Percentiles rank a stretch among this genome's conserved stretches.
Evolutionary conservation across 1,284 basidiomycete species (phyloP).

Genomic region (Bjerkandera adusta): DNA sequence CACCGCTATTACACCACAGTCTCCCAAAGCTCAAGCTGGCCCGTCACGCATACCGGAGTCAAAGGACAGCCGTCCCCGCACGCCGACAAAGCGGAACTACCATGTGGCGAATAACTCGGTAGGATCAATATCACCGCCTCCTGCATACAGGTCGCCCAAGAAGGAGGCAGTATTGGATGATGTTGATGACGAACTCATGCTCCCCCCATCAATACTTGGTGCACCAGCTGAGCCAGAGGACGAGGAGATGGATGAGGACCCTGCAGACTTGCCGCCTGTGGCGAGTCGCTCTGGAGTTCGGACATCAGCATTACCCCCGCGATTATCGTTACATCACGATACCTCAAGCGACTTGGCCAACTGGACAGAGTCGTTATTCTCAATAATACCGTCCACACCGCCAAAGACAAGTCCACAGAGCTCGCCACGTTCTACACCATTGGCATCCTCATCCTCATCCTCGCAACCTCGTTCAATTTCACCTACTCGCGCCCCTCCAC

Average conservation of each 20-base stretch:
- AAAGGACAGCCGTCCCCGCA: conserved; percentile 26
- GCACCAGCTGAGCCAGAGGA: too few species aligned
- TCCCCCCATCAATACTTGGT: conserved; percentile 16
- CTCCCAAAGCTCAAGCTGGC: conserved; percentile 1
- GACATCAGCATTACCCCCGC: conserved; percentile 12
- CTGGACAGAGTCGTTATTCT: conserved; percentile 31
- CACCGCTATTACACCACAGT: conserved; percentile 10
- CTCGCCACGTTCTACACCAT: conserved; percentile 2
- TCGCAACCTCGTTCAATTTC: neutral
- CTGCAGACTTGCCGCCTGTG: neutral
- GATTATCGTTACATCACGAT: conserved; percentile 27
- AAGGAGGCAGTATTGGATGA: conserved; percentile 18
- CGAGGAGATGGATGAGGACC: conserved; percentile 1
- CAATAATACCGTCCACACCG: conserved; percentile 23
- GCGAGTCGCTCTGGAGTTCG: neutral
- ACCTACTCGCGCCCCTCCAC: neutral
- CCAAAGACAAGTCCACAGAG: neutral
- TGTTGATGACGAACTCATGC: conserved; percentile 19
- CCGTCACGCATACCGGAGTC: conserved; percentile 14
- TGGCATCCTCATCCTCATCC: conserved; percentile 2
- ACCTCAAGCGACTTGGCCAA: conserved; percentile 24
- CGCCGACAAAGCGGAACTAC: conserved; percentile 24
- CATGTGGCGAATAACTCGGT: conserved; percentile 31
- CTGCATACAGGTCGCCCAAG: conserved; percentile 28
- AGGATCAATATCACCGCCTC: conserved; percentile 28